These are phyloP conservation scores for Cutaneotrichosporon spelunceum DNA, from an alignment of 1,284 basidiomycete genomes.

Conservation along the genomic window DNA sequence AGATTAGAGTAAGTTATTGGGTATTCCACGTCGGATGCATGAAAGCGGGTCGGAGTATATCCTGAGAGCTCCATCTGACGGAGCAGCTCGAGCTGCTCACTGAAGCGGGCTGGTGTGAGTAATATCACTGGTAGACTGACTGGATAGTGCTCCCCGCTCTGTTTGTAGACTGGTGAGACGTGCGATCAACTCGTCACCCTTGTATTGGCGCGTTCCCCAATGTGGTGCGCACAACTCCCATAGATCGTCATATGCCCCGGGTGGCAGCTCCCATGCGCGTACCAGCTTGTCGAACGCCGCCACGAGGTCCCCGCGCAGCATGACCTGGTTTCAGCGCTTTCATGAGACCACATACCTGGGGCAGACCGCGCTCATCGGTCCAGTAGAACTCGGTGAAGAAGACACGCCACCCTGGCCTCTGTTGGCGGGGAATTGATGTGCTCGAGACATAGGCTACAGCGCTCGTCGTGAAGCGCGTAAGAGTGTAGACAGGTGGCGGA, in stretches of 20 bases:
- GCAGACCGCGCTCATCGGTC: neutral
- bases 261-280: slow-evolving; percentile 2
- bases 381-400: slow-evolving; percentile 8
- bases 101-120: neutral
- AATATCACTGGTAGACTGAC: neutral
- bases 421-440: neutral
- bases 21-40: neutral
- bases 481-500: neutral
- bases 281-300: slow-evolving; percentile 6
- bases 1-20: neutral
- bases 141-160: neutral
- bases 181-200: neutral
- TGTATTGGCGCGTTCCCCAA: neutral
- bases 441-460: slow-evolving; percentile 2
- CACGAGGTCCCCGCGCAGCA: slow-evolving; percentile 3
- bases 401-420: neutral
- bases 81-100: slow-evolving; percentile 5
- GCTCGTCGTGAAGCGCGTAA: slow-evolving; percentile 2
- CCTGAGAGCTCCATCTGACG: slow-evolving; percentile 3
- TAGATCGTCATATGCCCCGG: slow-evolving; percentile 2
- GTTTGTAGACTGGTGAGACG: neutral
- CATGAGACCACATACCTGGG: neutral
- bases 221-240: neutral
- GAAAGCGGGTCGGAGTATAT: neutral
- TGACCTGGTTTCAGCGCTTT: neutral